phyloP scores from a whole-genome alignment of 345 rosid genomes.

The Sisymbrium irio region DNA sequence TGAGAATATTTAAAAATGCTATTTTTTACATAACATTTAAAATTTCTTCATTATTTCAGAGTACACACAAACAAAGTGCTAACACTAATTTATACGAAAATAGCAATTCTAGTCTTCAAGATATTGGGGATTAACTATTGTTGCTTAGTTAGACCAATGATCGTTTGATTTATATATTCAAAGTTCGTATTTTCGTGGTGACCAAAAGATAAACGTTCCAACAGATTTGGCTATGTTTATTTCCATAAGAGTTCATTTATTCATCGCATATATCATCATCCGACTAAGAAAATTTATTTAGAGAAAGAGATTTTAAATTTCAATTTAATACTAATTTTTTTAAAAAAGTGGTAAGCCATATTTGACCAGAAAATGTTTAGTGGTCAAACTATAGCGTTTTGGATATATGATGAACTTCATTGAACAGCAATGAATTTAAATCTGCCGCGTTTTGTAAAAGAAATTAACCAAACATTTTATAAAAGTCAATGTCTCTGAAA shows the following conservation, averaged over 20 bases:
- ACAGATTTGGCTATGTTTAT: neutral
- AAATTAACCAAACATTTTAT: neutral
- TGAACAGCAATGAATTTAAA: neutral
- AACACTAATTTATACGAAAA: neutral
- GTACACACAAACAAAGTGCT: neutral
- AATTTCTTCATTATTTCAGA: neutral
- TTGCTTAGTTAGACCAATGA: neutral
- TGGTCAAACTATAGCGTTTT: conserved; percentile 28
- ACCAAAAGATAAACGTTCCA: neutral
- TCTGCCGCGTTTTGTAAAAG: conserved; percentile 1
- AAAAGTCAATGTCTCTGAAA: conserved; percentile 20
- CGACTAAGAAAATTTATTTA: neutral
- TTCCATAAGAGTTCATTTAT: neutral
- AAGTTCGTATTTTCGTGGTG: neutral
- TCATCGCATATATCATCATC: neutral
- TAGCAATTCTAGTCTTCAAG: neutral
- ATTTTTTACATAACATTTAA: neutral
- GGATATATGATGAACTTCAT: neutral
- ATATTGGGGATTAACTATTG: neutral
- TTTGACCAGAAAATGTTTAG: conserved; percentile 16
- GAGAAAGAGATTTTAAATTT: neutral
- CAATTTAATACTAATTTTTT: neutral
- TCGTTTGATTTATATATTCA: conserved; percentile 7
- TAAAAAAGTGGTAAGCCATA: conserved; percentile 10
- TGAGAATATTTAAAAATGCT: neutral